Evolutionary conservation across 495 filamentous ascomycete genomes (phyloP).

Genomic region (Tuber borchii): DNA sequence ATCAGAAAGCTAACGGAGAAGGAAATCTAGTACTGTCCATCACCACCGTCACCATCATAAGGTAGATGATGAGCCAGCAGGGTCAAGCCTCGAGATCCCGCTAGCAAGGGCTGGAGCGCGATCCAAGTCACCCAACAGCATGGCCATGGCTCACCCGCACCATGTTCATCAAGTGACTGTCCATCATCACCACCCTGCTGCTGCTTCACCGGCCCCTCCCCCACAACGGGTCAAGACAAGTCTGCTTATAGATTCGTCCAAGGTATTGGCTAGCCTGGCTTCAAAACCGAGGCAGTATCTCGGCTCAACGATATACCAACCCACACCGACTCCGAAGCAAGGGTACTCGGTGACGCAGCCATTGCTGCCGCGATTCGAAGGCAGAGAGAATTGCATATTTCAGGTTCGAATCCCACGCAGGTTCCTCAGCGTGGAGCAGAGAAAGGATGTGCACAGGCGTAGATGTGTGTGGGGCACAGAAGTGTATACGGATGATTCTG

Average conservation of each 20-base stretch:
- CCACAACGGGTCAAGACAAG: constrained; percentile 41
- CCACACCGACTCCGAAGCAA: constrained; percentile 61
- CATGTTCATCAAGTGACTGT: constrained; percentile 47
- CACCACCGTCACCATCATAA: constrained; percentile 71
- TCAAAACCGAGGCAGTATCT: constrained; percentile 44
- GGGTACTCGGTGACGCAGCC: constrained; percentile 59
- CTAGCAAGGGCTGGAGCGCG: constrained; percentile 40
- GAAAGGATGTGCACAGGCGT: constrained; percentile 73
- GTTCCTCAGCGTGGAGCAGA: constrained; percentile 59
- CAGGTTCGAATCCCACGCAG: constrained; percentile 77
- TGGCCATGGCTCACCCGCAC: constrained; percentile 49
- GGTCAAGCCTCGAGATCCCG: constrained; percentile 44
- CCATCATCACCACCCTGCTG: constrained; percentile 51
- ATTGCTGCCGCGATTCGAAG: constrained; percentile 69
- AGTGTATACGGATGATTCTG: constrained; percentile 92
- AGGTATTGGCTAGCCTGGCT: constrained; percentile 55
- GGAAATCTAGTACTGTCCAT: constrained; percentile 42
- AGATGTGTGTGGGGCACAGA: constrained; percentile 86
- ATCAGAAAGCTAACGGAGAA: constrained; percentile 27
- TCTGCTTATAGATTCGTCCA: constrained; percentile 40
- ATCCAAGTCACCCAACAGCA: constrained; percentile 41
- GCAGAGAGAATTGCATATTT: constrained; percentile 81
- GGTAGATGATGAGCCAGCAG: constrained; percentile 55
- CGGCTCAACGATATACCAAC: constrained; percentile 47
- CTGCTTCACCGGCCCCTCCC: constrained; percentile 42